Conservation (phyloP, 345 rosid genomes). For the Gossypium sturtianum region DNA sequence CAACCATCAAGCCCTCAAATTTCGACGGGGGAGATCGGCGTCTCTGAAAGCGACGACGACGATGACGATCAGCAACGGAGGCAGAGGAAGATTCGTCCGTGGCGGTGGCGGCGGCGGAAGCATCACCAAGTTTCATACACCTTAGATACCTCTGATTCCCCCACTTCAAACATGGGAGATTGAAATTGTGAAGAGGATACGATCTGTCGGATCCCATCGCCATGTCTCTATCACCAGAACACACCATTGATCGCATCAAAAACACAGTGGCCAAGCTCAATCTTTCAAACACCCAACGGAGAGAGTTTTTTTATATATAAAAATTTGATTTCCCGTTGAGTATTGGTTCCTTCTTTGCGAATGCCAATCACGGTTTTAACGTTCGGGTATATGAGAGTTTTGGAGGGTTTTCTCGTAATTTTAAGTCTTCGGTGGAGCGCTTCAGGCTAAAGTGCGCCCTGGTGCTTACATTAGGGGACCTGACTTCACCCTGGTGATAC, state of each 20-base stretch:
- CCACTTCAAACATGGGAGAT: conserved; percentile 51
- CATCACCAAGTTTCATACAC: conserved; percentile 33
- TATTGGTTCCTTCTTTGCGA: neutral
- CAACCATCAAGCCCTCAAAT: conserved; percentile 14
- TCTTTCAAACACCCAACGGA: neutral
- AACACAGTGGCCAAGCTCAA: neutral
- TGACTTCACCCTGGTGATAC: conserved; percentile 15
- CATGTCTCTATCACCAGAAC: conserved; percentile 26
- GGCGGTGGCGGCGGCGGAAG: conserved; percentile 6
- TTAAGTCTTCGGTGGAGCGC: neutral
- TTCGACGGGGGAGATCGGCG: conserved; percentile 31
- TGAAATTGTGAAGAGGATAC: conserved; percentile 45
- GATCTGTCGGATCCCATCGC: conserved; percentile 47
- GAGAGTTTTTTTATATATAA: conserved; percentile 14
- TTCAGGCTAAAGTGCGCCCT: conserved; percentile 22
- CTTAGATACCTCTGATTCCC: conserved; percentile 39
- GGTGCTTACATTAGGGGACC: neutral
- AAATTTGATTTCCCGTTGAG: neutral
- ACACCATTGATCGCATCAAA: conserved; percentile 31
- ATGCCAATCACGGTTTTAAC: conserved; percentile 23
- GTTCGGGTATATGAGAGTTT: conserved; percentile 20
- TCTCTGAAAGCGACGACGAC: conserved; percentile 8
- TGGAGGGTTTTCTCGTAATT: conserved; percentile 14
- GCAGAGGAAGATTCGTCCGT: conserved; percentile 14
- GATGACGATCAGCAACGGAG: conserved; percentile 22